Evolutionary conservation across 306 rosid species (phyloP).

Genomic region (Heteromeles arbutifolia): DNA sequence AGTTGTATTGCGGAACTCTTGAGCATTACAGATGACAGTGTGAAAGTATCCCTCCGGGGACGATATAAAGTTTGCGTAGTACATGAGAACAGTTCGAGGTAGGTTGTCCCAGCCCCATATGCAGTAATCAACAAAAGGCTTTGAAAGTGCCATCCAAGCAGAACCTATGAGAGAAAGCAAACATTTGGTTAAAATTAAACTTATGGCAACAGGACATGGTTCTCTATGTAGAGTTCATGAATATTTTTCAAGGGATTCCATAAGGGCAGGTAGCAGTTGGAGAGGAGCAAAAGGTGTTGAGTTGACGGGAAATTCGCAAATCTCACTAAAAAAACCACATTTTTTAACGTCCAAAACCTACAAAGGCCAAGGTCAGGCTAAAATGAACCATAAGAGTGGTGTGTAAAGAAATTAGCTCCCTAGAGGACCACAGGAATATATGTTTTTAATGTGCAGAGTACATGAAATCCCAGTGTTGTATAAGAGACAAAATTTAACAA

Average conservation of each 20-base stretch:
- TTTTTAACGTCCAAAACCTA: neutral
- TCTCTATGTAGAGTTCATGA: neutral
- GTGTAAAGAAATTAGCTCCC: neutral
- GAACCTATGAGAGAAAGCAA: conserved; percentile 57
- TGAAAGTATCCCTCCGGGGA: conserved; percentile 98
- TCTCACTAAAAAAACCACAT: neutral
- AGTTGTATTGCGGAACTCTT: conserved; percentile 87
- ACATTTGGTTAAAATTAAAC: neutral
- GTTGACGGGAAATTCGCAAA: neutral
- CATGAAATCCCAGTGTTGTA: neutral
- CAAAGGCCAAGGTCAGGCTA: neutral
- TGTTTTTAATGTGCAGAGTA: neutral
- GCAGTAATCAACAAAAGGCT: conserved; percentile 81
- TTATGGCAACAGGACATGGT: neutral
- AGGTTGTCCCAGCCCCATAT: conserved; percentile 99
- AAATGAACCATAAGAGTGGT: neutral
- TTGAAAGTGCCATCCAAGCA: conserved; percentile 98
- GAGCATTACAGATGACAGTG: conserved; percentile 89
- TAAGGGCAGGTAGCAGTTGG: neutral
- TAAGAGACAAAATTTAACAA: neutral
- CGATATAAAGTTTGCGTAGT: conserved; percentile 85
- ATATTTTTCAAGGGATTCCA: neutral
- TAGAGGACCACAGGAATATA: neutral
- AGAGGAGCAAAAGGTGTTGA: neutral
- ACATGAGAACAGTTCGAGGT: conserved; percentile 91